Conservation (phyloP, 2,329 filamentous ascomycete genomes). For the Paecilomyces fulvus region DNA sequence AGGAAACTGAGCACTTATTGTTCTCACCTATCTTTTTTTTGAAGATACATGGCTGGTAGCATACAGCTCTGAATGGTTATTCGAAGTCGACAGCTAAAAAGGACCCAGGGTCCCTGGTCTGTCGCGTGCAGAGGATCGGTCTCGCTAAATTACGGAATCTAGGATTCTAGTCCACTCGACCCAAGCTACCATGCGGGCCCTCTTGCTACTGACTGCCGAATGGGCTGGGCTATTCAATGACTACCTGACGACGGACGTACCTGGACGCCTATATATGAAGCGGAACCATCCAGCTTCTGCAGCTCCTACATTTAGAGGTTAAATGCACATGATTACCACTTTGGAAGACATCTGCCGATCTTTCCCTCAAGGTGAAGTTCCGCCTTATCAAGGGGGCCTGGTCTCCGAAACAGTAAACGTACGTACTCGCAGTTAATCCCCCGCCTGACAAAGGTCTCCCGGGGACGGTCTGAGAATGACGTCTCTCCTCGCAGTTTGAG, state of each 20-base stretch:
- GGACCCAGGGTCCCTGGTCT: neutral
- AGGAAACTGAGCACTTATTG: neutral
- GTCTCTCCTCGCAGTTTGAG: neutral
- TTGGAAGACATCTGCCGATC: neutral
- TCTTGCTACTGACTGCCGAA: neutral
- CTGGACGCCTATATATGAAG: neutral
- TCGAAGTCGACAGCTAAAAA: neutral
- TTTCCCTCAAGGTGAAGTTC: neutral
- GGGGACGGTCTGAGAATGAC: neutral
- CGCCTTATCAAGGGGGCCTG: neutral
- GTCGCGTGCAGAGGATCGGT: neutral
- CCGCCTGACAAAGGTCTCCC: neutral
- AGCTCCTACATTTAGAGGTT: neutral
- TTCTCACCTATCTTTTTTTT: neutral
- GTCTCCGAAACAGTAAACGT: neutral
- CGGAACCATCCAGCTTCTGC: neutral
- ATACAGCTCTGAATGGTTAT: neutral
- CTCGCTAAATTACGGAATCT: neutral
- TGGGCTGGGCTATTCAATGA: neutral
- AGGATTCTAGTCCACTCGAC: neutral
- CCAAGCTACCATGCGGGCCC: neutral
- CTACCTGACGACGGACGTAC: neutral
- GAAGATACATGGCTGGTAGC: neutral
- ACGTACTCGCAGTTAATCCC: neutral
- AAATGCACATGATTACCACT: neutral